Conservation (phyloP, 768 basidiomycete species). For the Lepiota brunneoincarnata region DNA sequence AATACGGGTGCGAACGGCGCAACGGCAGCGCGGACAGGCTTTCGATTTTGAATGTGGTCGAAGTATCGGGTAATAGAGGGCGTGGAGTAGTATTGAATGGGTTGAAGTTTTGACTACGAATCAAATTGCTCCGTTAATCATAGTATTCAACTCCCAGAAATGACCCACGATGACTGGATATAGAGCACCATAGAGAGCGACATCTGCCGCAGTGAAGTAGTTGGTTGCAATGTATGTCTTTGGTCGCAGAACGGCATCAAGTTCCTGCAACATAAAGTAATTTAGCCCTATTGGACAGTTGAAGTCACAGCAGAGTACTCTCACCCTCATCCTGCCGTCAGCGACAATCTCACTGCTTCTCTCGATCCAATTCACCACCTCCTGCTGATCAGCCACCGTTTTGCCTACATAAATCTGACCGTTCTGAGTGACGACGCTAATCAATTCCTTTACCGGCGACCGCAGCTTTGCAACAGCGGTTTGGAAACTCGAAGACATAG, state of each 20-base stretch:
- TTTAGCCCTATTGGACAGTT: background rate
- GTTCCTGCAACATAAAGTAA: conserved; percentile 41
- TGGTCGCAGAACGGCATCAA: conserved; percentile 69
- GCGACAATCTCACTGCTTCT: conserved; percentile 53
- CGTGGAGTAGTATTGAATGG: conserved; percentile 71
- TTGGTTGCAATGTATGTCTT: conserved; percentile 86
- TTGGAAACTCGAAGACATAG: conserved; percentile 51
- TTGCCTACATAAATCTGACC: conserved; percentile 45
- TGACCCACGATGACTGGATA: conserved; percentile 73
- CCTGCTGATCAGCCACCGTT: conserved; percentile 58
- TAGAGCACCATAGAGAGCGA: conserved; percentile 86
- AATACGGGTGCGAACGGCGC: conserved; percentile 49
- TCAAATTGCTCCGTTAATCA: background rate
- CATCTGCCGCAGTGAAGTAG: conserved; percentile 85
- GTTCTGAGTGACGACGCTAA: conserved; percentile 43
- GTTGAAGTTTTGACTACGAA: conserved; percentile 62
- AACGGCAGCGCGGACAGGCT: conserved; percentile 59
- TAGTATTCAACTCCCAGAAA: background rate
- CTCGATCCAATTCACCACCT: conserved; percentile 70
- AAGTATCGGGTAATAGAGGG: conserved; percentile 93
- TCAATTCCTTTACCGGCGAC: conserved; percentile 53
- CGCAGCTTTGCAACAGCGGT: conserved; percentile 44
- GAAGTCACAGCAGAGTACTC: background rate
- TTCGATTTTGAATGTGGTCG: conserved; percentile 82
- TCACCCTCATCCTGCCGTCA: conserved; percentile 49